phyloP scores from a whole-genome alignment of 164 flowering plant genomes.

The Amborella trichopoda region DNA sequence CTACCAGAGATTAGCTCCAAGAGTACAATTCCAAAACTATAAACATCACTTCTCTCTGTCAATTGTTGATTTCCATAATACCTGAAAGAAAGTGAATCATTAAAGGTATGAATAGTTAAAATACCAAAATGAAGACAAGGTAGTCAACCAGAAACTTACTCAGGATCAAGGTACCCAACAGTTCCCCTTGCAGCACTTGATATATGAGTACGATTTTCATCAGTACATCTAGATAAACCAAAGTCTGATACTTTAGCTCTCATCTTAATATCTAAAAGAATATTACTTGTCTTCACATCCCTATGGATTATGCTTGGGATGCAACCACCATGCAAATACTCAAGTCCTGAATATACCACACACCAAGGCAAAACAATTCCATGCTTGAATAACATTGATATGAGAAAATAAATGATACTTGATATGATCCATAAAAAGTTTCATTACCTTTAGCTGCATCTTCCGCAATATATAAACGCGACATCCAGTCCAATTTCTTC shows the following conservation, averaged over 20 bases:
- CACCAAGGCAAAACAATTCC: background rate
- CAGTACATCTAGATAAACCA: slow-evolving; percentile 88
- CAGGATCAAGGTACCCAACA: slow-evolving; percentile 94
- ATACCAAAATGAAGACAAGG: background rate
- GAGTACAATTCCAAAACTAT: slow-evolving; percentile 92
- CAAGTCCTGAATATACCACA: slow-evolving; percentile 4
- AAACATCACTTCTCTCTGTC: slow-evolving; percentile 87
- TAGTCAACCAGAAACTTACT: slow-evolving; percentile 33
- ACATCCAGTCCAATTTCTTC: slow-evolving; percentile 66
- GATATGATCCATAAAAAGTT: background rate
- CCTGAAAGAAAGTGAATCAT: slow-evolving; percentile 25
- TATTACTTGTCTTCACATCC: slow-evolving; percentile 2
- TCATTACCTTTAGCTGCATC: slow-evolving; percentile 92
- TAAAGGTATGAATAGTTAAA: background rate
- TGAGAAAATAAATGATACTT: background rate
- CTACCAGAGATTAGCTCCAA: slow-evolving; percentile 82
- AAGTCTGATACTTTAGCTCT: slow-evolving; percentile 95
- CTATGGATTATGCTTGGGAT: slow-evolving; percentile 3
- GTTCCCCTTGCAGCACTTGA: slow-evolving; percentile 92
- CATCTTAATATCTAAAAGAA: slow-evolving; percentile 37
- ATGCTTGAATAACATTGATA: background rate
- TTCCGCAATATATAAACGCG: slow-evolving; percentile 75
- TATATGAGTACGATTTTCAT: slow-evolving; percentile 81
- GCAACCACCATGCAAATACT: slow-evolving; percentile 2
- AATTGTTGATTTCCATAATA: slow-evolving; percentile 77